Conservation (phyloP, 2,329 filamentous ascomycete species). For the Cryphonectria naterciae region DNA sequence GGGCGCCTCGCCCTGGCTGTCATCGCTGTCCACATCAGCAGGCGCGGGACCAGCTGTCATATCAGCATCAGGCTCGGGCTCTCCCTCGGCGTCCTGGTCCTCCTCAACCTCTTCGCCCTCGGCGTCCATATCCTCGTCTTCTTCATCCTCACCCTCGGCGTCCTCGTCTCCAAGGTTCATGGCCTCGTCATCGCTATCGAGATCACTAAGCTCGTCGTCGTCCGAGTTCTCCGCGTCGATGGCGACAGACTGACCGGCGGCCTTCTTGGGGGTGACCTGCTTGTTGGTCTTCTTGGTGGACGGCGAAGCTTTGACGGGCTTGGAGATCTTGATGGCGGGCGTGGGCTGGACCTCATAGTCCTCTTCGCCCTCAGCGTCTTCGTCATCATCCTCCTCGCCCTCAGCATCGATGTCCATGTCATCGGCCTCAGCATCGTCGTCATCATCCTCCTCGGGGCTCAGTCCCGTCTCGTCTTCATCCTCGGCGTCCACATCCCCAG, state of each 20-base stretch:
- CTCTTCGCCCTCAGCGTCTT: conserved; percentile 56
- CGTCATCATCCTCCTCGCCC: conserved; percentile 48
- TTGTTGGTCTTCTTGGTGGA: conserved; percentile 43
- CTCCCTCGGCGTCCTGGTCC: conserved; percentile 41
- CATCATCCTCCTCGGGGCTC: conserved; percentile 46
- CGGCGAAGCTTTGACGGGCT: conserved; percentile 40
- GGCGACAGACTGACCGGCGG: conserved; percentile 34
- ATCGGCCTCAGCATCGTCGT: conserved; percentile 41
- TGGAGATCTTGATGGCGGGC: conserved; percentile 55
- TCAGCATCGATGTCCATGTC: conserved; percentile 50
- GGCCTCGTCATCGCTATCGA: conserved; percentile 56
- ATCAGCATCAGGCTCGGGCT: conserved; percentile 45
- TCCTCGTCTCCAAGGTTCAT: conserved; percentile 45
- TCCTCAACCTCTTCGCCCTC: conserved; percentile 44
- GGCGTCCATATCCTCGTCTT: conserved; percentile 47
- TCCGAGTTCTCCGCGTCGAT: conserved; percentile 50
- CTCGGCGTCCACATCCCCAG: conserved; percentile 22
- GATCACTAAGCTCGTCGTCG: conserved; percentile 61
- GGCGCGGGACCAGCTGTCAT: conserved; percentile 34
- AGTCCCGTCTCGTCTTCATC: conserved; percentile 39
- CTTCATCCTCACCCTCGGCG: conserved; percentile 41
- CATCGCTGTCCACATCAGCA: conserved; percentile 47
- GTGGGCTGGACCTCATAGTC: conserved; percentile 47
- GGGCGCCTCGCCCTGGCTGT: conserved; percentile 54
- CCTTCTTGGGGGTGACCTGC: conserved; percentile 35